Evolutionary conservation across 805 yeast genomes (phyloP), one percentile per base, ranked within the genome.

Genomic region (Ogataea haglerorum): DNA sequence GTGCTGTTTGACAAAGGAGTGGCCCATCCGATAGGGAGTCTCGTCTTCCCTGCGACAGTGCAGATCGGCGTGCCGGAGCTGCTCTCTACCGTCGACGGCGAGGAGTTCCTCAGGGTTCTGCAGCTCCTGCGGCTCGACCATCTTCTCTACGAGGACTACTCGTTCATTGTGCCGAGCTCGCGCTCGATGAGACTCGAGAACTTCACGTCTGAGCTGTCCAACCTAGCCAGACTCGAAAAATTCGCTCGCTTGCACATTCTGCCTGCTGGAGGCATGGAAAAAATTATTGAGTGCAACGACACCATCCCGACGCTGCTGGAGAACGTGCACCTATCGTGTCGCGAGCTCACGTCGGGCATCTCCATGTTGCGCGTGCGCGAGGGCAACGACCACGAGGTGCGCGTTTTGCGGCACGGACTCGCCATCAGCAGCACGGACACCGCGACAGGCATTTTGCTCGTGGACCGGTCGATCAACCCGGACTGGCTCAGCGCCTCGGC

Each of bases 1-100:
- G 73, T 86, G 6, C 56, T 90, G 10, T 90, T 85, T 57, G 79
- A 76, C 47, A 83, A 85, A 57, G 98, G 98, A 1, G 95, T 90
- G 0, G 76, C 85, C 1, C 96, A 87, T 57, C 79, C 90, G 1
- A 65, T 85, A 10, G 65, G 72, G 26, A 60, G 70, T 5, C 67
- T 85, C 1, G 48, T 76, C 3, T 63, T 85, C 12, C 95, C 96
- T 0, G 58, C 64, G 0, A 60, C 65, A 17, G 58, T 90, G 22
- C 58, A 68, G 6, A 73, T 90, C 3, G 54, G 80, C 0, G 59
- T 82, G 9, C 34, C 45, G 3, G 82, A 87, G 40, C 67, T 90
- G 38, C 63, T 88, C 7, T 54, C 54, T 3, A 69, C 85, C 0
- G 76, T 83, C 2, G 74, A 72, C 15, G 70, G 80, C 23, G 34